phyloP scores from a whole-genome alignment of 148 eudicot genomes.

The Drosera capensis region DNA sequence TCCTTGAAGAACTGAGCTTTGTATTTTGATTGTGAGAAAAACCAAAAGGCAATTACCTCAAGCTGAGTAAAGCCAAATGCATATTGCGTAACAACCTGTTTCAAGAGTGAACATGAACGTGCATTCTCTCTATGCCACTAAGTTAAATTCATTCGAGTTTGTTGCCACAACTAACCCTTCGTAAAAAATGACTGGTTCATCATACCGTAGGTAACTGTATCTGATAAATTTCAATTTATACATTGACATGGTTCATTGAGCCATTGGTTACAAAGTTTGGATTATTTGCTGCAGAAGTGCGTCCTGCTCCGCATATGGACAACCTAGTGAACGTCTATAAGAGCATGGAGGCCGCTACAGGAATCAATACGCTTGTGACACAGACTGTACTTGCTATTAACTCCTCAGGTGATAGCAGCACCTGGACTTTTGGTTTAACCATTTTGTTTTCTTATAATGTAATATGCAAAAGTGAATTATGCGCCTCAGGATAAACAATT shows the following conservation, averaged over 20 bases:
- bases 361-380: constrained; percentile 43
- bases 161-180: too few species aligned
- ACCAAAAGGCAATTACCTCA: too few species aligned
- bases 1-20: too few species aligned
- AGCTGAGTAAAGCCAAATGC: too few species aligned
- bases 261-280: not conserved
- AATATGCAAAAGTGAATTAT: not conserved
- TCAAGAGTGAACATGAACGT: too few species aligned
- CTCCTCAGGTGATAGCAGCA: constrained; percentile 25
- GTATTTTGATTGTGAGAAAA: too few species aligned
- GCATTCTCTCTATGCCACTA: too few species aligned
- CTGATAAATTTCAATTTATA: not conserved
- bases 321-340: constrained; percentile 77
- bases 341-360: constrained; percentile 70
- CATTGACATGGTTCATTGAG: not conserved
- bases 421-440: not conserved
- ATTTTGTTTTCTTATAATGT: not conserved
- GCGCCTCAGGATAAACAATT: not conserved
- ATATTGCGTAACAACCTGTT: too few species aligned
- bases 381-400: constrained; percentile 28
- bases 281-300: constrained; percentile 42
- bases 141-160: too few species aligned
- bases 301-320: constrained; percentile 97
- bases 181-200: too few species aligned
- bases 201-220: not conserved